phyloP scores from a whole-genome alignment of 108 stramenopile species.

The Discostella stelligeroides region DNA sequence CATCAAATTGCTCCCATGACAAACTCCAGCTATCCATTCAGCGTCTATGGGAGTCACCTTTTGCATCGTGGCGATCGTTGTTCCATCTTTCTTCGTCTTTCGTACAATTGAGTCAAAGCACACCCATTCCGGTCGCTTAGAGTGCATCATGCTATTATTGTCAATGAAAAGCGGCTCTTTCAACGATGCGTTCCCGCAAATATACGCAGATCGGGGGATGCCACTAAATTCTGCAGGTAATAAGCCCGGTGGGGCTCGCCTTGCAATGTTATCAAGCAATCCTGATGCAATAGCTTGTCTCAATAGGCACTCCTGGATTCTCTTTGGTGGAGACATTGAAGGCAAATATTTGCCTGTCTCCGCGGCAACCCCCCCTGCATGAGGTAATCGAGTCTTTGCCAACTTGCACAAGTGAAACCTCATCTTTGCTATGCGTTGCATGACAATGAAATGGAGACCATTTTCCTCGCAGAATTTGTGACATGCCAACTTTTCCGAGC shows the following conservation, averaged over 20 bases:
- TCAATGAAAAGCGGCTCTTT: constrained; percentile 84
- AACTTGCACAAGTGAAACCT: constrained; percentile 74
- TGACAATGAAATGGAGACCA: constrained; percentile 72
- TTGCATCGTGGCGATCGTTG: constrained; percentile 72
- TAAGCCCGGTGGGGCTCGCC: constrained; percentile 71
- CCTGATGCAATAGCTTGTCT: constrained; percentile 77
- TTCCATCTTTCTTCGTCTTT: constrained; percentile 74
- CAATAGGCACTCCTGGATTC: constrained; percentile 64
- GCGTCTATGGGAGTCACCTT: constrained; percentile 82
- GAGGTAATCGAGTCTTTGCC: constrained; percentile 68
- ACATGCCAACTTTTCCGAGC: constrained; percentile 66
- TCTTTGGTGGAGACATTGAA: constrained; percentile 83
- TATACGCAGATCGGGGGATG: constrained; percentile 74
- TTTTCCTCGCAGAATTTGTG: constrained; percentile 85
- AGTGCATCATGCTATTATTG: constrained; percentile 66
- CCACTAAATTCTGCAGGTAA: constrained; percentile 63
- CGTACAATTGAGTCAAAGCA: constrained; percentile 73
- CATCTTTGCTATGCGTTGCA: constrained; percentile 87
- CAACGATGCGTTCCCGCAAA: constrained; percentile 57
- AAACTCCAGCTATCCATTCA: constrained; percentile 71
- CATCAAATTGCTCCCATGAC: constrained; percentile 70
- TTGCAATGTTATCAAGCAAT: constrained; percentile 80
- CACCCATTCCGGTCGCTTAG: constrained; percentile 78
- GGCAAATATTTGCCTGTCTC: constrained; percentile 63
- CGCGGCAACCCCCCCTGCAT: constrained; percentile 70